Base-by-base conservation (phyloP, 2,329 filamentous ascomycete genomes). In the Colletotrichum endophyticum region DNA sequence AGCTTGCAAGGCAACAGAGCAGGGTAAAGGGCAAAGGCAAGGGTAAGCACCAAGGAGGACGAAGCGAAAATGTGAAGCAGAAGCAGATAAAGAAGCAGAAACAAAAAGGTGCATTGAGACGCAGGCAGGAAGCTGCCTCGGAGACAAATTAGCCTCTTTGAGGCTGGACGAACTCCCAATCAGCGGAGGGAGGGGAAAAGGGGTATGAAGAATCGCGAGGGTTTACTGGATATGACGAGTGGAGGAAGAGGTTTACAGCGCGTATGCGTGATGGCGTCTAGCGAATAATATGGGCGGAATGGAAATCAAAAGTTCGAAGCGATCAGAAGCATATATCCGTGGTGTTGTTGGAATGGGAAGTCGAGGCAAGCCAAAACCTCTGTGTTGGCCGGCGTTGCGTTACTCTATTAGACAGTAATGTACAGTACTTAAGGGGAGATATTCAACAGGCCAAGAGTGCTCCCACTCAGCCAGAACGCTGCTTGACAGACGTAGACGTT, bases 41-140 rank as follows among this genome's bases (percentile, higher is more conserved):
- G n/a, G 72, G 75, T 71, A 77, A 77, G 72, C 66, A 64, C 53
- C 66, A 71, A 61, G 59, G 25, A 74, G 74, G 72, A 64, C 72
- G 56, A 30, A 77, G 30, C 64, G 57, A 67, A 61, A 66, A 74
- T 13, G 73, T 69, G 70, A 66, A 57, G 62, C 61, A 70, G 32
- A 68, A 69, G 74, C 75, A 76, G 73, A 64, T 72, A 63, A 73
- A 72, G 32, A 77, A 79, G 71, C 73, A 78, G 39, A 75, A 36
- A 62, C 66, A 22, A 71, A 76, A 76, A 73, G 12, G 64, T 19
- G 74, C 74, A 49, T 59, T 76, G 30, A 59, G 74, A 57, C 63
- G 28, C n/a, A 59, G 71, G 49, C 74, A 76, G 71, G 70, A 73
- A 49, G 64, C 57, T 66, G 62, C 34, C 70, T 76, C 66, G 74